phyloP scores from a whole-genome alignment of 305 asterid species.

The Ilex paraguariensis region DNA sequence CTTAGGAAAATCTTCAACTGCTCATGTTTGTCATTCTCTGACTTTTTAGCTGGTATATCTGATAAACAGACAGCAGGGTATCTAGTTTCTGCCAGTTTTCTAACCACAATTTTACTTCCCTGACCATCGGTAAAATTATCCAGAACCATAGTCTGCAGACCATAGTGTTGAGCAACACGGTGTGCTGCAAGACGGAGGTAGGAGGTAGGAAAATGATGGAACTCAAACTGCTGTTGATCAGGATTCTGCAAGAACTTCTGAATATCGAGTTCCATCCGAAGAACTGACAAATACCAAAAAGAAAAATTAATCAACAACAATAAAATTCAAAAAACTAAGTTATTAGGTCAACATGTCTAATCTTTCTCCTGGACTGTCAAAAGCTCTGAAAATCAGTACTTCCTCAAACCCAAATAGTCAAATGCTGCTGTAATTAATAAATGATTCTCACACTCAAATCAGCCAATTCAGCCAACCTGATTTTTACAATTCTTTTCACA shows the following conservation, averaged over 20 bases:
- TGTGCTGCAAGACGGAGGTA: slow-evolving; percentile 96
- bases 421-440: too few species aligned
- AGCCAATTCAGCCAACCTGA: too few species aligned
- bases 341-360: too few species aligned
- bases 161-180: slow-evolving; percentile 95
- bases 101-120: slow-evolving; percentile 64
- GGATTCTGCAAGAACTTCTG: slow-evolving; percentile 70
- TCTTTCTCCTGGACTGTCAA: too few species aligned
- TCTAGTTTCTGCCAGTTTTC: slow-evolving; percentile 59
- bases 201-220: slow-evolving; percentile 85
- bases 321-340: too few species aligned
- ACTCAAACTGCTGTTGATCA: slow-evolving; percentile 65
- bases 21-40: slow-evolving; percentile 54
- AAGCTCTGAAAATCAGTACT: too few species aligned
- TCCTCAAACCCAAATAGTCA: too few species aligned
- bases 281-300: slow-evolving; percentile 41
- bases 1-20: slow-evolving; percentile 63
- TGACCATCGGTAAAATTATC: slow-evolving; percentile 66
- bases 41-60: slow-evolving; percentile 68
- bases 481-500: too few species aligned
- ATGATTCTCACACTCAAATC: too few species aligned
- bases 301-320: too few species aligned
- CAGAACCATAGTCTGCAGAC: slow-evolving; percentile 74
- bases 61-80: slow-evolving; percentile 64
- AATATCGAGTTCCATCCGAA: slow-evolving; percentile 88